Base-by-base conservation (phyloP, 441 rosid genomes). In the Biscutella auriculata region DNA sequence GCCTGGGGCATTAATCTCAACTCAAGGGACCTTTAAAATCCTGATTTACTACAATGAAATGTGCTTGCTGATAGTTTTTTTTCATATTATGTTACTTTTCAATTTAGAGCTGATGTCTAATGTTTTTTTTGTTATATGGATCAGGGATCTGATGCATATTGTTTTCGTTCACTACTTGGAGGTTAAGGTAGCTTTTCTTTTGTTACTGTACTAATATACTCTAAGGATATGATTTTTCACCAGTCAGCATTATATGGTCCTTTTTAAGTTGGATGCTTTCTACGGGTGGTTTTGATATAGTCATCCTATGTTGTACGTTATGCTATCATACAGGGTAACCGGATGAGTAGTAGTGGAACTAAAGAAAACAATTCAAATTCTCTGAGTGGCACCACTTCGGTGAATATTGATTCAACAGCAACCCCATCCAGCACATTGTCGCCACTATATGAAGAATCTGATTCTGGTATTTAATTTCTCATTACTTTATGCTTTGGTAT, bases 91-190 rank as follows among this genome's bases (percentile, higher is more conserved):
- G n/a, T n/a, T n/a, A n/a, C n/a, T 25, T 23, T 32, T 19, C 46
- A 57, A 14, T 45, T 63, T 70, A 41, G 55, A 59, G 23, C 66
- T 51, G 52, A 21, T 25, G 27, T 57, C 7, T 45, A 41, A 4
- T 32, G 42, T 6, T 50, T 26, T 35, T 29, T 65, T 73, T n/a
- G 37, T 71, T 78, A 46, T 92, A 91, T 96, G 77, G 87, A 88
- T 10, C 95, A 91, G 98, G 77, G 87, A 88, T 10, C 48, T 85
- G 84, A 86, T 76, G 88, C 96, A 91, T 72, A 88, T 91, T 57
- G 98, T 91, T 63, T 84, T 91, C 33, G 98, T 91, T 57, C 98
- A 91, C 81, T 91, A 91, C 79, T 72, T 85, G 88, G 96, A 91
- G 78, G 82, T 85, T 49, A 85, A 88, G 98, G 98, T 91, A 63